Evolutionary conservation across 805 yeast genomes (phyloP), one percentile per base, ranked within the genome.

Genomic region (Torulaspora microellipsoides): DNA sequence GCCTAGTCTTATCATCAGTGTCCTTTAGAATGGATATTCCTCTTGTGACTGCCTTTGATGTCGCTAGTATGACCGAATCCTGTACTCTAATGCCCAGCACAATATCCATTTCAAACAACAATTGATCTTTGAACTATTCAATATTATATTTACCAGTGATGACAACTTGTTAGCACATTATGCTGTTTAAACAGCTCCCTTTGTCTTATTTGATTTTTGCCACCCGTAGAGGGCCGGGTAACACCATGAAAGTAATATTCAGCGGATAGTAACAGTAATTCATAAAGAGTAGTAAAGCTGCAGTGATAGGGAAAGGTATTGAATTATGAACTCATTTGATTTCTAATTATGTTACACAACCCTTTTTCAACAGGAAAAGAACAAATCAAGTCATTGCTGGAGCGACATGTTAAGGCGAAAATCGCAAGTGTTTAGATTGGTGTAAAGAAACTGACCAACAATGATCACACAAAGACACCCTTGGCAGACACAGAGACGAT

Each of bases 31-130:
- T 77, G 11, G 95, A 83, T 43, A 89, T 84, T 44, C 96, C 96
- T 54, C 99, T 78, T 8, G 95, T 86, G 45, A 83, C 86, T 4
- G 97, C 96, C 64, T 84, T 87, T 9, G 97, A 89, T n/a, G 98
- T 86, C 59, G 96, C 96, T 45, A 91, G 68, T 48, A 93, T 75
- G 35, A 91, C 95, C 48, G 81, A 76, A 59, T 88, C 95, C 57
- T 79, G 71, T 28, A 89, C 84, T 59, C 77, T 83, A 56, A 91
- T 83, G 45, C 98, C 98, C 56, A 91, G 72, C 43, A 91, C 71
- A 58, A 91, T 81, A 72, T 91, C 99, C 98, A 93, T 93, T 35
- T 13, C 8, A 45, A 53, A 31, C 28, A 7, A 25, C 36, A 38
- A 31, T 38, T 36, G 33, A 42, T 27, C 32, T 27, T 12, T 15